Evolutionary conservation across 2,329 filamentous ascomycete species (phyloP), one percentile per base, ranked within the genome.

Genomic region (Helotiales sp.): DNA sequence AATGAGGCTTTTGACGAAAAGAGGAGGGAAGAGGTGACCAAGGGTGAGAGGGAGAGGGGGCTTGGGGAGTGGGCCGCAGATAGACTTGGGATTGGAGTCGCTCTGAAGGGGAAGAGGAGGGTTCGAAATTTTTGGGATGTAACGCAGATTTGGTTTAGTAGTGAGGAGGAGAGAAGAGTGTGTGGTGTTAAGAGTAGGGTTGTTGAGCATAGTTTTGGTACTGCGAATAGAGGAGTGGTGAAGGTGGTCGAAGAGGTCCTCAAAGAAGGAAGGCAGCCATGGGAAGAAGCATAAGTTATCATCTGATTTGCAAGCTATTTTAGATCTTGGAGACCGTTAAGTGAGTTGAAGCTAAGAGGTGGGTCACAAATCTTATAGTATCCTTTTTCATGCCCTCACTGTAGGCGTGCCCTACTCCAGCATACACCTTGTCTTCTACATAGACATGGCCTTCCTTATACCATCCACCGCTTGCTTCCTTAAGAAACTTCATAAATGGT

Each of bases 361-460:
- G 75, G 15, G 80, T 71, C 31, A 93, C 71, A 72, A 90, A 93
- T 33, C 73, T 72, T 10, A 88, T 78, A 3, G 89, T 81, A 68
- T 89, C 87, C 60, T 75, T 73, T 27, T 85, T 78, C 90, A 95
- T 93, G 5, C 73, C 79, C 1, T 76, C 71, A 9, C 81, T 86
- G 66, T 90, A 91, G n/a, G 79, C 76, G 70, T 95, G 90, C 0
- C 88, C 87, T 0, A 86, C 78, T 0, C 82, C 86, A 1, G 84
- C 78, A 66, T 91, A 93, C 0, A 91, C 75, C 30, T 82, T 79
- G 69, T 92, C 85, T 51, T 86, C 81, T 5, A 93, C 70, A 33
- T 76, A 75, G 1, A 90, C 73, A 0, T 74, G 73, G 0, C 82
- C 77, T 17, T 86, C 81, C 2, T 77, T 75, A 58, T 77, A 87